Conservation (phyloP, 2,329 filamentous ascomycete species). For the Apiospora saccharicola region DNA sequence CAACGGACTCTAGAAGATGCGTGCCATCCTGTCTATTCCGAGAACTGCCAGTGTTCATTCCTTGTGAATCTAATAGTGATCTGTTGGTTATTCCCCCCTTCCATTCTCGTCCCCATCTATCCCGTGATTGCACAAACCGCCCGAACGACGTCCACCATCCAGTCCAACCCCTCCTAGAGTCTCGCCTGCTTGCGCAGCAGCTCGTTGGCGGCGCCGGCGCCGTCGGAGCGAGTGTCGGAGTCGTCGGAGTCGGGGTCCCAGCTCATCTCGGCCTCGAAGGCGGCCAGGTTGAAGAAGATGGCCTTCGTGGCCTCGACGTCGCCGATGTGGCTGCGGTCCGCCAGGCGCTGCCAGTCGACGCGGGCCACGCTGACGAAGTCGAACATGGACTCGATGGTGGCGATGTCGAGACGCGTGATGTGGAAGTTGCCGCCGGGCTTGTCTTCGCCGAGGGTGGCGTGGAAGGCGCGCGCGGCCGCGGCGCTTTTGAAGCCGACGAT, state of each 20-base stretch:
- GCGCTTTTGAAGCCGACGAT: background rate
- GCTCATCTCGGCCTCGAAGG: background rate
- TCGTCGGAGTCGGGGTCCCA: background rate
- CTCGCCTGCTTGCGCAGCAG: no score
- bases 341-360: background rate
- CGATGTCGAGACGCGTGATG: background rate
- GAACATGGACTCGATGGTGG: background rate
- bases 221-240: background rate
- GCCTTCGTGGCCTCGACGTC: background rate
- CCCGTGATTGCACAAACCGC: background rate
- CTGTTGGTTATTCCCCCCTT: no score
- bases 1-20: no score
- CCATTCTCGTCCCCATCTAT: background rate
- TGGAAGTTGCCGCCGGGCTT: background rate
- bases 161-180: no score
- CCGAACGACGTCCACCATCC: no score
- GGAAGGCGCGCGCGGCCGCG: background rate
- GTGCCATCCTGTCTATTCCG: no score
- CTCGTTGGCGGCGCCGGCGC: no score
- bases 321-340: background rate
- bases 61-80: no score
- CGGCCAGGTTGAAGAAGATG: background rate
- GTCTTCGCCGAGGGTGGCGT: background rate
- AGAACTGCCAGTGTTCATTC: no score
- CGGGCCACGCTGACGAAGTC: background rate